Base-by-base conservation (phyloP, 129 eudicot genomes). In the Chrysanthemum makinoi region DNA sequence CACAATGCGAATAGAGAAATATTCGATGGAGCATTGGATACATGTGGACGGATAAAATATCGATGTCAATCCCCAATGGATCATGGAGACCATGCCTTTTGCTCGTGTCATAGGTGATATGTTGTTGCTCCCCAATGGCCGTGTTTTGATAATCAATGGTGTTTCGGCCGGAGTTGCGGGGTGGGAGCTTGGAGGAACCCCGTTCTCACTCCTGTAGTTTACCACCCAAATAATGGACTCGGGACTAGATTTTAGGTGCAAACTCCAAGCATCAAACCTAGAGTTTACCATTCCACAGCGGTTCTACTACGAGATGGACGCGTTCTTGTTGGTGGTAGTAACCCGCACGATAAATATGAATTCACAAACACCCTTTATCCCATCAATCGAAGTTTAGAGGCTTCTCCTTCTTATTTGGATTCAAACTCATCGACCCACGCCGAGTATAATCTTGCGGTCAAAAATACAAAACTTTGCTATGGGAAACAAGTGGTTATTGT, bases 51-150 rank as follows among this genome's bases (percentile, higher is more conserved):
- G 17, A 75, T 75, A 6, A 48, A 75, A 26, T 75, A 67, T 46
- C 80, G 80, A 75, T 54, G 46, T 24, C 0, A 47, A 75, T 13
- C 80, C 80, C 12, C 74, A 76, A 35, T 68, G 80, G 80, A 53
- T 28, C 44, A 76, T 76, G 80, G 74, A 75, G 52, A 67, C 74
- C 28, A 75, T 75, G 80, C 74, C 80, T 46, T n/a, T 75, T 17
- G 74, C 80, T 67, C 80, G 80, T 58, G 80, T 75, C 68, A 67
- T 75, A 74, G 68, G 80, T 47, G 74, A 75, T 20, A 75, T 75
- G 75, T 18, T 68, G 46, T 59, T 76, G 80, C 75, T 76, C 22
- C 80, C 80, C 12, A 76, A 76, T 8, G 75, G 64, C 39, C 48
- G 69, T 3, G 64, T 76, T 19, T 59, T 76, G 15, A 59, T 76